A percentile compares a stretch with the other conserved stretches of the same genome.
phyloP scores from a whole-genome alignment of 2,329 filamentous ascomycete species.

The Passalora sequoiae region DNA sequence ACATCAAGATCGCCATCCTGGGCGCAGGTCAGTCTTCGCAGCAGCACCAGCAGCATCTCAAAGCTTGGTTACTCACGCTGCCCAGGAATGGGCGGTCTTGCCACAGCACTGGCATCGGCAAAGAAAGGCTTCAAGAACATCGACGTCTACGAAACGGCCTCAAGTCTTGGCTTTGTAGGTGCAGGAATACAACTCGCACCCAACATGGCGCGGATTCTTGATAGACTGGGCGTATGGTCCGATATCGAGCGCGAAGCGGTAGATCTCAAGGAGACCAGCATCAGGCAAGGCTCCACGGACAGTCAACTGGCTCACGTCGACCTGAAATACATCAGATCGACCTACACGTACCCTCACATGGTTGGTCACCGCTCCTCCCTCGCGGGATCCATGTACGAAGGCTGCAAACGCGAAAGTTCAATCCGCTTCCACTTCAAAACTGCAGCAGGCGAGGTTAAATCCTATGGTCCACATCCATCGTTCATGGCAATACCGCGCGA shows the following conservation, averaged over 20 bases:
- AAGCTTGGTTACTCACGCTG: conserved; percentile 2
- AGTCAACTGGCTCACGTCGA: conserved; percentile 65
- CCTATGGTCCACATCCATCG: conserved; percentile 55
- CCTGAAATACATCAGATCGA: conserved; percentile 60
- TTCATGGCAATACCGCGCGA: conserved; percentile 58
- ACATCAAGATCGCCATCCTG: conserved; percentile 33
- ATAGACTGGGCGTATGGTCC: conserved; percentile 66
- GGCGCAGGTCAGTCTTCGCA: conserved; percentile 28
- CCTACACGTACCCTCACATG: conserved; percentile 73
- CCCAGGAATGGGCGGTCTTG: conserved; percentile 67
- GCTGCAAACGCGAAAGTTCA: conserved; percentile 57
- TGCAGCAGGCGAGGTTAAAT: conserved; percentile 51
- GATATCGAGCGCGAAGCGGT: conserved; percentile 67
- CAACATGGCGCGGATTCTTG: conserved; percentile 73
- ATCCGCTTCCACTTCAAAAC: conserved; percentile 67
- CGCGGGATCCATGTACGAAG: conserved; percentile 63
- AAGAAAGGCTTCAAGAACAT: conserved; percentile 71
- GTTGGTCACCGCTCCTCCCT: conserved; percentile 71
- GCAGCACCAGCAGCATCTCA: no score
- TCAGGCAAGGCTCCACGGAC: conserved; percentile 65
- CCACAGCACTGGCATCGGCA: conserved; percentile 65
- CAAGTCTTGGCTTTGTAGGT: conserved; percentile 72
- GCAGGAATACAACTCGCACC: conserved; percentile 81
- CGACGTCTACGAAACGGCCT: conserved; percentile 67
- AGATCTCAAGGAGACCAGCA: conserved; percentile 65